Evolutionary conservation across 257 asterid genomes (phyloP).

Genomic region (Nicotiana noctiflora): DNA sequence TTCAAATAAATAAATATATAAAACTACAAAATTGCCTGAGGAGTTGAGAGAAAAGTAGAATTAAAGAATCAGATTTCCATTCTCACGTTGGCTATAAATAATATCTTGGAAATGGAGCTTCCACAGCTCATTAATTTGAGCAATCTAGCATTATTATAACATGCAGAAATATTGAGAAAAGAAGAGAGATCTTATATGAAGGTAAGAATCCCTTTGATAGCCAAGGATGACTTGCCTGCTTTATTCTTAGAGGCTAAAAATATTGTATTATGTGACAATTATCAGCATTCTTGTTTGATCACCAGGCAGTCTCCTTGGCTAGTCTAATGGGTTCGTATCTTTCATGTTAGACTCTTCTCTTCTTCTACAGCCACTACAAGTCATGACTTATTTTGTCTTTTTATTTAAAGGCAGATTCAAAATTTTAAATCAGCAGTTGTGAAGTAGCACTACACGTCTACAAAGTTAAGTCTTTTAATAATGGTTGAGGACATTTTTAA

Average conservation of each 20-base stretch:
- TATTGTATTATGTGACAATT: not conserved
- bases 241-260: not conserved
- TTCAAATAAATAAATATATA: too few relatives aligned
- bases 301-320: slow-evolving; percentile 48
- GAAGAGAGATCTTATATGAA: slow-evolving; percentile 33
- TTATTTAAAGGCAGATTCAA: not conserved
- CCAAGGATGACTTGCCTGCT: slow-evolving; percentile 81
- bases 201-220: slow-evolving; percentile 47
- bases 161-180: slow-evolving; percentile 3
- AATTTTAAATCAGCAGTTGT: not conserved
- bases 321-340: slow-evolving; percentile 27
- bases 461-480: too few relatives aligned
- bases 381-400: too few relatives aligned
- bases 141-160: not conserved
- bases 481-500: too few relatives aligned
- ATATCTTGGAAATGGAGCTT: not conserved
- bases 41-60: not conserved
- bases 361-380: not conserved
- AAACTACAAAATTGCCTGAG: not conserved
- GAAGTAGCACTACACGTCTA: not conserved
- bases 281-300: not conserved
- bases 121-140: not conserved
- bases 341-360: slow-evolving; percentile 24
- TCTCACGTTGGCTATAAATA: slow-evolving; percentile 6
- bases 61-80: not conserved